Percentiles rank a stretch among this genome's conserved stretches.
Evolutionary conservation across 2,329 filamentous ascomycete genomes (phyloP).

Genomic region (Geoglossum cookeanum): DNA sequence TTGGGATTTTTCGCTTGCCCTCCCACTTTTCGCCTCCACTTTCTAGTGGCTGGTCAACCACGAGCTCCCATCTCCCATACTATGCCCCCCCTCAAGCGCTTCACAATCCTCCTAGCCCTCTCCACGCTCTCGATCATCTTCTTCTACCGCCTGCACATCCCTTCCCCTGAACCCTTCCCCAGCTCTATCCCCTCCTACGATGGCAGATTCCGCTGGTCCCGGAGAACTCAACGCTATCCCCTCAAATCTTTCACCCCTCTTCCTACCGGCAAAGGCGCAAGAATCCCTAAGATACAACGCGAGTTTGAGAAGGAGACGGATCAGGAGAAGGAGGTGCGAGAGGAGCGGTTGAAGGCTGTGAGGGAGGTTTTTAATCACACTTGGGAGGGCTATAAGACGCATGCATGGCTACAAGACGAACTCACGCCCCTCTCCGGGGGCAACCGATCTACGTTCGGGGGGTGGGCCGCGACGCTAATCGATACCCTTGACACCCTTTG

Average conservation of each 20-base stretch:
- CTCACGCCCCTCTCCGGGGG: slow-evolving; percentile 28
- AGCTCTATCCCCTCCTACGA: background rate
- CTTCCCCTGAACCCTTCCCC: too few species aligned
- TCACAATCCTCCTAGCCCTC: too few species aligned
- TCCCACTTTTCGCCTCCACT: too few species aligned
- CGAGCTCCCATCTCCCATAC: too few species aligned
- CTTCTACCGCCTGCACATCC: too few species aligned
- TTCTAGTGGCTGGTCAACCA: too few species aligned
- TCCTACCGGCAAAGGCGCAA: slow-evolving; percentile 15
- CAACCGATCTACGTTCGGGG: slow-evolving; percentile 30
- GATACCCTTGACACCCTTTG: slow-evolving; percentile 41
- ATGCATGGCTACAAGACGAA: slow-evolving; percentile 35
- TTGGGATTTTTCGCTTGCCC: too few species aligned
- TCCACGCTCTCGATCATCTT: too few species aligned
- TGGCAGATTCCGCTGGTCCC: slow-evolving; percentile 14
- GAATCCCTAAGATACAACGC: slow-evolving; percentile 21
- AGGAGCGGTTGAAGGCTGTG: slow-evolving; percentile 17
- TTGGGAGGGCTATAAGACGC: slow-evolving; percentile 31
- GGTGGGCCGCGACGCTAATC: slow-evolving; percentile 39
- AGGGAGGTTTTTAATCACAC: slow-evolving; percentile 20
- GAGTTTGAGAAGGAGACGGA: slow-evolving; percentile 19
- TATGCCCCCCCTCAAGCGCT: too few species aligned
- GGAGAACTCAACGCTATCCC: slow-evolving; percentile 16
- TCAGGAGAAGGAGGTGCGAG: slow-evolving; percentile 13
- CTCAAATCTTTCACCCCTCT: slow-evolving; percentile 17